Conservation (phyloP, 805 yeast genomes). For the Barnettozyma pratensis region DNA sequence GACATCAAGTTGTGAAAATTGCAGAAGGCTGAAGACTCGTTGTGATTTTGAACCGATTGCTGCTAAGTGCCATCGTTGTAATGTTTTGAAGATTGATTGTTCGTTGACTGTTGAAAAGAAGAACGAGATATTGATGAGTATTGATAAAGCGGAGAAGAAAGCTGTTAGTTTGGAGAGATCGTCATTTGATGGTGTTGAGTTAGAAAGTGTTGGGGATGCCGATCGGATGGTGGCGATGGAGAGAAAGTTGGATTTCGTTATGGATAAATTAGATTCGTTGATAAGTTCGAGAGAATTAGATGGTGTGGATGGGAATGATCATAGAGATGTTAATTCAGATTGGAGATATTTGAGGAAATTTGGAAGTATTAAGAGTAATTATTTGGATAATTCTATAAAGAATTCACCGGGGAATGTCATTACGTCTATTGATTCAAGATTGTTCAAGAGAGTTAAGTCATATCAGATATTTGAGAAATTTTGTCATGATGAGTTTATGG, state of each 20-base stretch:
- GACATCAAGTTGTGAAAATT: slow-evolving; percentile 42
- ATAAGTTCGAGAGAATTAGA: slow-evolving; percentile 1
- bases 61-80: slow-evolving; percentile 49
- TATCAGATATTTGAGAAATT: slow-evolving; percentile 28
- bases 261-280: slow-evolving; percentile 22
- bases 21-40: slow-evolving; percentile 53
- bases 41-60: slow-evolving; percentile 44
- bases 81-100: slow-evolving; percentile 41
- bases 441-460: slow-evolving; percentile 30
- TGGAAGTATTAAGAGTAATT: slow-evolving; percentile 18
- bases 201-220: slow-evolving; percentile 16
- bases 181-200: slow-evolving; percentile 20
- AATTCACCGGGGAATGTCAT: slow-evolving; percentile 35
- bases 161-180: no score
- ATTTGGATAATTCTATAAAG: slow-evolving; percentile 21
- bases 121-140: no score
- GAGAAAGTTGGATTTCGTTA: slow-evolving; percentile 20
- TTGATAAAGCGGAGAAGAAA: no score
- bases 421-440: slow-evolving; percentile 32
- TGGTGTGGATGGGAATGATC: no score
- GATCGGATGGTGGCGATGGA: slow-evolving; percentile 11
- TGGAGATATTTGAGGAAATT: slow-evolving; percentile 8
- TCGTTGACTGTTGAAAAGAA: slow-evolving; percentile 26
- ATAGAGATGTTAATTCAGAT: slow-evolving; percentile 4
- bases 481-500: slow-evolving; percentile 39